Conservation (phyloP, 352 stramenopile species). For the Globisporangium heterothallicum region DNA sequence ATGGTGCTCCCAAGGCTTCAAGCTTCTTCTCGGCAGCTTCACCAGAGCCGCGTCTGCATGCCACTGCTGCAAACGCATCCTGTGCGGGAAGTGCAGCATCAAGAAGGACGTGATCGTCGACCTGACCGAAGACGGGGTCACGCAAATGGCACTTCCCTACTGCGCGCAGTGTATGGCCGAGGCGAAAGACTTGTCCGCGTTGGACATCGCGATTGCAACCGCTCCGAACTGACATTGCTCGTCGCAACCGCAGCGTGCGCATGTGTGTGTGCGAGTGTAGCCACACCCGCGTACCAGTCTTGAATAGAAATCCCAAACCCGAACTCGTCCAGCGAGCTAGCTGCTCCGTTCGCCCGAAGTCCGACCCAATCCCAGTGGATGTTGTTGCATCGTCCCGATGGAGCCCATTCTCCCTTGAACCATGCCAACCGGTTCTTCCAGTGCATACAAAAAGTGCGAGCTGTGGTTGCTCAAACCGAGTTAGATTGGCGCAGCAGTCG, state of each 20-base stretch:
- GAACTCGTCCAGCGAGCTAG: too few species aligned
- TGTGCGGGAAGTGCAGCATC: conserved; percentile 18
- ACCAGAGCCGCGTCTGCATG: neutral
- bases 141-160: conserved; percentile 17
- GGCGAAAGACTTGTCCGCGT: conserved; percentile 15
- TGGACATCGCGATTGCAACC: conserved; percentile 12
- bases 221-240: neutral
- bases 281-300: too few species aligned
- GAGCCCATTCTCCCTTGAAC: too few species aligned
- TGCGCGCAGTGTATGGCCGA: conserved; percentile 20
- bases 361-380: too few species aligned
- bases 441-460: too few species aligned
- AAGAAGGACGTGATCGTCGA: conserved; percentile 17
- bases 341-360: too few species aligned
- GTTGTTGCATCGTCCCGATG: too few species aligned
- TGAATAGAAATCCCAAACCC: too few species aligned
- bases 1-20: conserved; percentile 18
- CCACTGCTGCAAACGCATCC: conserved; percentile 11
- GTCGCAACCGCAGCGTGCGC: neutral
- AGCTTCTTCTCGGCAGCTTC: conserved; percentile 3
- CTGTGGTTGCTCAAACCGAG: too few species aligned
- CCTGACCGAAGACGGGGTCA: conserved; percentile 12
- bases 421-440: too few species aligned
- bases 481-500: too few species aligned
- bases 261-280: too few species aligned